Conservation (phyloP, 192 early-diverging fungal species). For the Coemansia sp. region DNA sequence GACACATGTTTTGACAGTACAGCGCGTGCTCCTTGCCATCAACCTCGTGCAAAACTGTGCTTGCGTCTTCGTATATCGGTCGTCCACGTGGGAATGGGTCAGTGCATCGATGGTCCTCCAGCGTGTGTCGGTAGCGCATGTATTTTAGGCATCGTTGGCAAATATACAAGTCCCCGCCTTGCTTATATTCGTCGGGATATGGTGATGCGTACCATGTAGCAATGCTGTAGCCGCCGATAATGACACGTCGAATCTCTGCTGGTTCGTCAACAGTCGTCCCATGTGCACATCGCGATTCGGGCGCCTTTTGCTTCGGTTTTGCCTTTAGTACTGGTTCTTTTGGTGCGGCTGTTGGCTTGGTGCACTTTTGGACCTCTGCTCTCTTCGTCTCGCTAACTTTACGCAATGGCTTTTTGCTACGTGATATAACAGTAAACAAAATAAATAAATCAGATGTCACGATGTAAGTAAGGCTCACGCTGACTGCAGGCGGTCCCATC, state of each 20-base stretch:
- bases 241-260: conserved; percentile 46
- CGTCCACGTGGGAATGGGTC: conserved; percentile 77
- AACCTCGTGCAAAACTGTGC: conserved; percentile 66
- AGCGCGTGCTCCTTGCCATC: conserved; percentile 87
- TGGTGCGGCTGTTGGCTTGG: background rate
- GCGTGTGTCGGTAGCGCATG: conserved; percentile 70
- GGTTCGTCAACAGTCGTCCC: background rate
- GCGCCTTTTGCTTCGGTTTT: background rate
- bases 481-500: background rate
- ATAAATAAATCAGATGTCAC: background rate
- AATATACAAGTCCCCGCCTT: conserved; percentile 68
- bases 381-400: conserved; percentile 3
- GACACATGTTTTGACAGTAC: conserved; percentile 93
- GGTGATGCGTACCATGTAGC: conserved; percentile 93
- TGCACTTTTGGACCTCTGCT: conserved; percentile 1
- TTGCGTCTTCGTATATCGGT: conserved; percentile 75
- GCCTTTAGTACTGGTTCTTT: conserved; percentile 2
- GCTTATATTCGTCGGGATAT: conserved; percentile 86
- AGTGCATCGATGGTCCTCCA: conserved; percentile 58
- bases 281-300: background rate
- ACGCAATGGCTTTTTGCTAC: background rate
- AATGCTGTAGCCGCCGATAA: conserved; percentile 83
- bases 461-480: background rate
- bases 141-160: conserved; percentile 96
- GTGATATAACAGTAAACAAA: background rate